Evolutionary conservation across 805 yeast genomes (phyloP).

Genomic region (Blastobotrys americana): DNA sequence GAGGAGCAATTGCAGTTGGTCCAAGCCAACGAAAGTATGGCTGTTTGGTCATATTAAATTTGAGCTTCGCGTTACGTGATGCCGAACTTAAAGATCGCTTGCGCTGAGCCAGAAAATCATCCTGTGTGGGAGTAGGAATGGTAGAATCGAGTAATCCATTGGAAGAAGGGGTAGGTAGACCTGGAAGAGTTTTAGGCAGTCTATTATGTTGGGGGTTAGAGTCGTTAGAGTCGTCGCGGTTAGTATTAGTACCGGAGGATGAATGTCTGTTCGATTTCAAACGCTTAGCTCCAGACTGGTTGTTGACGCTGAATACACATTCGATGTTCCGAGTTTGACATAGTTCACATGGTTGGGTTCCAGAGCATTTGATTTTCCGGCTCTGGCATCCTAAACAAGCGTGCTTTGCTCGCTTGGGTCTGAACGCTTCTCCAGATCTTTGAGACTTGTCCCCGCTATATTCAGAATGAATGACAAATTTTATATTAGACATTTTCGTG

Average conservation of each 20-base stretch:
- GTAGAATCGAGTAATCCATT: not conserved
- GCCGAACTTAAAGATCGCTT: not conserved
- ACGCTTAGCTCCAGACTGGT: not conserved
- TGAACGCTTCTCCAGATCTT: slow-evolving; percentile 6
- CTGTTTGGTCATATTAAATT: slow-evolving; percentile 16
- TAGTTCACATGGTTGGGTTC: slow-evolving; percentile 19
- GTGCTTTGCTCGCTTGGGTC: slow-evolving; percentile 21
- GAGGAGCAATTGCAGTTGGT: slow-evolving; percentile 28
- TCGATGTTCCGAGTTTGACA: slow-evolving; percentile 14
- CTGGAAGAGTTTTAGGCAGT: not conserved
- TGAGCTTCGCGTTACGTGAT: not conserved
- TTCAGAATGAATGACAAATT: slow-evolving; percentile 10
- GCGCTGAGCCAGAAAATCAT: slow-evolving; percentile 1
- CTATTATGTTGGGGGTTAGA: not conserved
- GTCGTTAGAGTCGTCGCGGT: not conserved
- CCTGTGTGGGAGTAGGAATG: not conserved
- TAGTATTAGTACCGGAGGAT: not conserved
- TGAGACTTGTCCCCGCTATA: not conserved
- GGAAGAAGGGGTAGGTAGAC: not conserved
- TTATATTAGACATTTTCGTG: slow-evolving; percentile 9
- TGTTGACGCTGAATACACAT: slow-evolving; percentile 15
- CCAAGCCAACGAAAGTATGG: slow-evolving; percentile 29
- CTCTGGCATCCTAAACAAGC: slow-evolving; percentile 22
- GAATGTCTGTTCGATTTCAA: not conserved
- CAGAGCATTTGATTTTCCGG: slow-evolving; percentile 23